Conservation (phyloP, 768 basidiomycete genomes). For the Panaeolus cyanescens region DNA sequence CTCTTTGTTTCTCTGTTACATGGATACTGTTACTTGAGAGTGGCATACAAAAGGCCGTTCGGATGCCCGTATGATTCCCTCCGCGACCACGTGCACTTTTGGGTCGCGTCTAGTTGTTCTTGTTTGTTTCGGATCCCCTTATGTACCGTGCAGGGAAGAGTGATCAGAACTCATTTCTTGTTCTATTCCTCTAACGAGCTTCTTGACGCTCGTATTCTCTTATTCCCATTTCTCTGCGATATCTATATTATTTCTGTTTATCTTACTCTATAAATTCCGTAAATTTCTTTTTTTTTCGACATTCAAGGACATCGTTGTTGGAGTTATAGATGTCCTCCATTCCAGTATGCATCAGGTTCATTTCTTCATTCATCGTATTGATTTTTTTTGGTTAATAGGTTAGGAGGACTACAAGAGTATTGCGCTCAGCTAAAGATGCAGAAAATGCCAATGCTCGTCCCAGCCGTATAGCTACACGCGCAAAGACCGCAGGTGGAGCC, state of each 20-base stretch:
- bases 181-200: neutral
- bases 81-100: slow-evolving; percentile 10
- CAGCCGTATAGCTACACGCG: slow-evolving; percentile 49
- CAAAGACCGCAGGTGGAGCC: slow-evolving; percentile 48
- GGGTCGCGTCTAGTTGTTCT: slow-evolving; percentile 1
- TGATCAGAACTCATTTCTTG: neutral
- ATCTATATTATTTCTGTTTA: neutral
- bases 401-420: slow-evolving; percentile 63
- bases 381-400: slow-evolving; percentile 39
- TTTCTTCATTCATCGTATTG: neutral
- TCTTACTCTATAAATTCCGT: slow-evolving; percentile 6
- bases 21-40: too few relatives aligned
- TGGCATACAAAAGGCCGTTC: neutral
- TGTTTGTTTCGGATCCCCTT: slow-evolving; percentile 7
- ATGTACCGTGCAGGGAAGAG: neutral
- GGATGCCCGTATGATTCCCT: neutral
- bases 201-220: neutral
- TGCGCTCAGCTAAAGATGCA: slow-evolving; percentile 58
- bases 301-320: neutral
- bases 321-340: slow-evolving; percentile 31
- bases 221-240: slow-evolving; percentile 1
- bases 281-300: neutral
- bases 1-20: too few relatives aligned
- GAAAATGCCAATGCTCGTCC: slow-evolving; percentile 74
- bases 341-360: slow-evolving; percentile 26